Evolutionary conservation across 345 rosid species (phyloP).

Genomic region (Gynandropsis gynandra): DNA sequence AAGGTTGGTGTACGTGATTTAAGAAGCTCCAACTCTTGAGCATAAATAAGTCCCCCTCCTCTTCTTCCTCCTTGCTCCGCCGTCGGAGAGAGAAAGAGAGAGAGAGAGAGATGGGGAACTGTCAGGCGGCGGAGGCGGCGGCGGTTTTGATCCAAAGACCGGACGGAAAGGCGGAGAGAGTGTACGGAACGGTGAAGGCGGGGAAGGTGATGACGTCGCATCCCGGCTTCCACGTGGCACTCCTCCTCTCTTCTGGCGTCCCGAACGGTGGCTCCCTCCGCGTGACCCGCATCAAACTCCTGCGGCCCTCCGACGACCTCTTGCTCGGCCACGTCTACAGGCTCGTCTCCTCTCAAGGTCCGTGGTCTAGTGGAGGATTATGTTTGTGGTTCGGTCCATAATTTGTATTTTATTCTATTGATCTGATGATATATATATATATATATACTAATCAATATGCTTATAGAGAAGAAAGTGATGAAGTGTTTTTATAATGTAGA

Average conservation of each 20-base stretch:
- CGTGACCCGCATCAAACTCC: slow-evolving; percentile 29
- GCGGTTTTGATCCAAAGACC: slow-evolving; percentile 27
- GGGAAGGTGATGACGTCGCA: slow-evolving; percentile 21
- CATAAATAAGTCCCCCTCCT: not conserved
- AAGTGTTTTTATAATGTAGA: too few species aligned
- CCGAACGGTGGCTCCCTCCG: slow-evolving; percentile 34
- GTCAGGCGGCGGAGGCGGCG: slow-evolving; percentile 31
- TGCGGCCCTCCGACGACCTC: slow-evolving; percentile 28
- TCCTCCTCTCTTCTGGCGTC: slow-evolving; percentile 27
- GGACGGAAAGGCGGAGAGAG: slow-evolving; percentile 23
- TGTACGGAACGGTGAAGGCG: slow-evolving; percentile 21
- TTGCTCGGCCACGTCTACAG: slow-evolving; percentile 31
- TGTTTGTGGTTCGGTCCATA: too few species aligned
- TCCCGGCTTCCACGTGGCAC: slow-evolving; percentile 30
- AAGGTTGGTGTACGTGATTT: not conserved
- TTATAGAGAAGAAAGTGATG: too few species aligned
- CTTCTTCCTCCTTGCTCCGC: slow-evolving; percentile 21
- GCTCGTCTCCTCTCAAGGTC: slow-evolving; percentile 26
- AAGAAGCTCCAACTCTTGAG: slow-evolving; percentile 9
- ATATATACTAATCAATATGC: too few species aligned
- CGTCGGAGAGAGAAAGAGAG: slow-evolving; percentile 18
- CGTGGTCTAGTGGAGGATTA: too few species aligned
- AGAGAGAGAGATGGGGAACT: slow-evolving; percentile 25
- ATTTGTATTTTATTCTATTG: too few species aligned
- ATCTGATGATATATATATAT: slow-evolving; percentile 15